A percentile compares a stretch with the other conserved stretches of the same genome.
These are phyloP conservation scores for Podila minutissima DNA, from an alignment of 192 early-diverging fungal genomes.

Conservation along the genomic window DNA sequence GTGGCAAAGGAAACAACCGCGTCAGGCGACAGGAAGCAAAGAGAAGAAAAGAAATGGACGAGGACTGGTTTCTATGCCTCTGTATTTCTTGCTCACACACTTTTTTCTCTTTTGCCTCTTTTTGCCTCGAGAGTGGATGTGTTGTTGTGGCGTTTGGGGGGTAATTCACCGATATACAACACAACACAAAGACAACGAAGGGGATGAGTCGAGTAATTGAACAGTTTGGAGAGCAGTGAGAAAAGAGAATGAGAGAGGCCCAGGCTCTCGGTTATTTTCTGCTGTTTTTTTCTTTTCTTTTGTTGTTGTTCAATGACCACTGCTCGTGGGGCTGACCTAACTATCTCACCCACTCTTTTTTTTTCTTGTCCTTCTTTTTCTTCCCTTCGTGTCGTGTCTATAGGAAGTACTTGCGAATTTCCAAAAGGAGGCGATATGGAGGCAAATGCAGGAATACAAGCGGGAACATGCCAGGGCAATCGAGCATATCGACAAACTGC, in stretches of 20 bases:
- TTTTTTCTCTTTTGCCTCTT: background rate
- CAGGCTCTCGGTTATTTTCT: background rate
- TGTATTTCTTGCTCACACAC: background rate
- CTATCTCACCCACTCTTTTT: background rate
- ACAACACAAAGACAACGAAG: background rate
- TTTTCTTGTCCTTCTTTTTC: background rate
- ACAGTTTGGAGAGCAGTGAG: background rate
- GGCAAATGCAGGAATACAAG: conserved; percentile 78
- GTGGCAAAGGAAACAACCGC: background rate
- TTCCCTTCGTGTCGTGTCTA: background rate
- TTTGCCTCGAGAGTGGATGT: background rate
- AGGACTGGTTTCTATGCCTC: background rate
- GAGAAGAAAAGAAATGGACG: background rate
- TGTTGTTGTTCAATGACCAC: background rate
- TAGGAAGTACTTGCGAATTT: conserved; percentile 49
- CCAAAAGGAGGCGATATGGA: conserved; percentile 76
- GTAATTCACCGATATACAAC: background rate
- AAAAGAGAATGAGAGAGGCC: background rate
- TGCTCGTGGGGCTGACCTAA: background rate
- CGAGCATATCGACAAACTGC: conserved; percentile 51
- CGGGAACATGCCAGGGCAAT: conserved; percentile 60
- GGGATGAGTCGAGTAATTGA: too few relatives aligned
- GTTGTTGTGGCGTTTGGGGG: background rate
- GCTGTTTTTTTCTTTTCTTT: background rate
- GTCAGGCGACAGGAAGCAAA: background rate